Evolutionary conservation across 2,329 filamentous ascomycete species (phyloP), one percentile per base, ranked within the genome.

Genomic region (Pseudocercospora vitis): DNA sequence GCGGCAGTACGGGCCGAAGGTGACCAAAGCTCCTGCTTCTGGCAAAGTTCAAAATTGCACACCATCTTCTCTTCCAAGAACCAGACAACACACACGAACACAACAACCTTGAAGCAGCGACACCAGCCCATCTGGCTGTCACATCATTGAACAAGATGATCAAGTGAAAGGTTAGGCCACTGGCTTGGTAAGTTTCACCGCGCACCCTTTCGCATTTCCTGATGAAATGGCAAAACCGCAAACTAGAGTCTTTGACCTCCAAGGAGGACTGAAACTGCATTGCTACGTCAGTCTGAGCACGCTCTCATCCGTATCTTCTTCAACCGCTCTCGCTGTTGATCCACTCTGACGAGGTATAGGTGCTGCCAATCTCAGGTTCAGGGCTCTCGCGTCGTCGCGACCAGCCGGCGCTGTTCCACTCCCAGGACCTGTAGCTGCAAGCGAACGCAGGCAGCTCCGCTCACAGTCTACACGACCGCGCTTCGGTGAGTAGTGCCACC

Each of bases 221-320:
- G 60, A 61, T 61, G 59, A 61, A 51, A 61, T 55, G 50, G 57
- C 58, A 60, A 57, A 63, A 63, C 60, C 60, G 60, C 60, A 63
- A 63, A 63, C 60, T 63, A 63, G 60, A 63, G 60, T 63, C 60
- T 63, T 61, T 63, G 60, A 63, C 57, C 57, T 61, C 58, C 44
- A 49, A 45, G 54, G 59, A 60, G 59, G 57, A 61, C 54, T 63
- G 60, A 61, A 63, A 61, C 60, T 59, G 57, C 57, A 60, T 58
- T 63, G 60, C 60, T 62, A 63, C 60, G 60, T 63, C 60, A 63
- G 60, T 63, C 60, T 63, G 60, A 63, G 47, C 52, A 33, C 23
- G 48, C 50, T 28, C 28, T 24, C n/a, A 48, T 14, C 21, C 29
- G 35, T 16, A 45, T 18, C 24, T 18, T 23, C 23, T 19, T 32